Base-by-base conservation (phyloP, 768 basidiomycete genomes). In the Amanita brunnescens region DNA sequence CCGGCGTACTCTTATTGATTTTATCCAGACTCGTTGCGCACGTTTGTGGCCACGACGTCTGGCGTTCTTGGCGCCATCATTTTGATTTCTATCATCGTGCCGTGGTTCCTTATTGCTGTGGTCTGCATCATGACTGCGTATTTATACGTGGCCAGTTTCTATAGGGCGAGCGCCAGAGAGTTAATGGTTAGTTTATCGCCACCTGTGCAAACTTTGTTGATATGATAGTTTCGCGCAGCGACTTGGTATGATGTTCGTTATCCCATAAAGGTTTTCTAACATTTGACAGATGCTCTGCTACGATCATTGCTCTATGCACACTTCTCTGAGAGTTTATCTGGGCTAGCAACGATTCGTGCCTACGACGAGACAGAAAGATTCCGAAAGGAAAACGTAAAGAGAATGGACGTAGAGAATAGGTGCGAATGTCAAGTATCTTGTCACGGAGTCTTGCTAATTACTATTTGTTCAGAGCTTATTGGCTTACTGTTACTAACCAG, bases 301-400 rank as follows among this genome's bases (percentile, higher is more conserved):
- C 81, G 92, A 21, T 87, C 88, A 0, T 83, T 85, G 0, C 67
- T 97, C 14, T 96, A 96, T 63, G 84, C 91, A 0, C 91, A 94
- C 61, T 96, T 96, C 67, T 89, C 90, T 2, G 93, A 96, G 69
- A 88, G 86, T 24, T 71, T 96, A 9, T 84, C 85, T 9, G 94
- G 94, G 14, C 66, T 95, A 34, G 77, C 87, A 0, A 93, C 91
- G 6, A 92, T 95, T 46, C 81, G 91, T 24, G 91, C 91, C 0
- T 96, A 95, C 54, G 83, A 85, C 9, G 93, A 90, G 62, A 64
- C 76, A 2, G 72, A 81, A 2, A 77, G 92, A 12, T 98, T 96
- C 73, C 67, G 75, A 40, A 64, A 65, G 6, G 87, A 91, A 52
- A 98, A 94, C 58, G 71, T 81, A 55, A 70, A 75, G n/a, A 73